Conservation (phyloP, 148 eudicot species). For the Cornus kousa region DNA sequence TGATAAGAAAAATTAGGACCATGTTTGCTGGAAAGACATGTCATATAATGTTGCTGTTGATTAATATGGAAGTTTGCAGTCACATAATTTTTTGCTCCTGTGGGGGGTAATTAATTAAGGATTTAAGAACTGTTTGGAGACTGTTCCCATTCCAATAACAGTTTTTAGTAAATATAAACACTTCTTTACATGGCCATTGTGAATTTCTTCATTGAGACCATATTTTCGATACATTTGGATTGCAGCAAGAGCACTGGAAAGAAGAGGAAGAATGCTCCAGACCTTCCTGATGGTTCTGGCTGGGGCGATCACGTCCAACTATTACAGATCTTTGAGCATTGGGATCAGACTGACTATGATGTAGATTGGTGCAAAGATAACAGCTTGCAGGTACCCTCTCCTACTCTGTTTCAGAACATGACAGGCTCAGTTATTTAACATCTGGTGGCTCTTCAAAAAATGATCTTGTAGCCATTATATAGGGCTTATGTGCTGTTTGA, state of each 20-base stretch:
- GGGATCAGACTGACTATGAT: constrained; percentile 71
- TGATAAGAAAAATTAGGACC: background rate
- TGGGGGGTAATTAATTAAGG: background rate
- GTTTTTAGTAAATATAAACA: background rate
- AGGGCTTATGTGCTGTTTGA: background rate
- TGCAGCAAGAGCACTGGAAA: constrained; percentile 66
- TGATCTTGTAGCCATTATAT: background rate
- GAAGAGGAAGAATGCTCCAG: constrained; percentile 78
- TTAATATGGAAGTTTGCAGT: background rate
- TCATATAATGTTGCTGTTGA: background rate
- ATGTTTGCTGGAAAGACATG: too few species aligned
- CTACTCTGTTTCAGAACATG: background rate
- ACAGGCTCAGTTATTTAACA: background rate
- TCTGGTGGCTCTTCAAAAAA: background rate
- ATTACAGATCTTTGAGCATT: constrained; percentile 80
- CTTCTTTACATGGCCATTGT: background rate
- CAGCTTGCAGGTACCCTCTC: constrained; percentile 67
- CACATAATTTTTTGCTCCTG: too few species aligned
- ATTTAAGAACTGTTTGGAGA: background rate
- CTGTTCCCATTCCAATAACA: background rate
- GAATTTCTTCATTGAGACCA: background rate
- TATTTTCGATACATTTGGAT: background rate
- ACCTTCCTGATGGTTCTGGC: constrained; percentile 91
- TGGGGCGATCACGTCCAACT: constrained; percentile 93
- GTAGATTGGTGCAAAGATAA: constrained; percentile 86